Evolutionary conservation across 2,329 filamentous ascomycete species (phyloP).

Genomic region (Penicillium glabrum): DNA sequence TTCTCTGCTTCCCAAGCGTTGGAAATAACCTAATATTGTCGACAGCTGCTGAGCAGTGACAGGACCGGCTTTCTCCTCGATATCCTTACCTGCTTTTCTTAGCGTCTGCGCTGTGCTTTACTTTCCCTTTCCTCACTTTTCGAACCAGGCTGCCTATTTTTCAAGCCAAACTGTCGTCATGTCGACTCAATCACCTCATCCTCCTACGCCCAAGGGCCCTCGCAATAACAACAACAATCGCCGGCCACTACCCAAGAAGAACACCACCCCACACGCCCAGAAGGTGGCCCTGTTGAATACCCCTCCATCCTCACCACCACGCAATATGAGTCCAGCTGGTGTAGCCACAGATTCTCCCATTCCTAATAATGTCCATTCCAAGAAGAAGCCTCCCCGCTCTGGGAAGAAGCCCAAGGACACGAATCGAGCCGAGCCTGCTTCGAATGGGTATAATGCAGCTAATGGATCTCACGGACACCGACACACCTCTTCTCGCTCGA

Average conservation of each 20-base stretch:
- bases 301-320: constrained; percentile 39
- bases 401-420: constrained; percentile 36
- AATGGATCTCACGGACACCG: constrained; percentile 20
- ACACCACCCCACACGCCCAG: constrained; percentile 31
- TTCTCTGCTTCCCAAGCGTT: constrained; percentile 24
- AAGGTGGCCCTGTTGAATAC: constrained; percentile 31
- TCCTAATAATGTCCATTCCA: constrained; percentile 26
- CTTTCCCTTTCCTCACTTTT: constrained; percentile 23
- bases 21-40: constrained; percentile 27
- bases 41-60: constrained; percentile 36
- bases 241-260: constrained; percentile 38
- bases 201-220: constrained; percentile 40
- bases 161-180: constrained; percentile 48
- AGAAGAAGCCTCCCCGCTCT: constrained; percentile 38
- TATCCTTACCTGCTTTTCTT: constrained; percentile 23
- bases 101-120: constrained; percentile 16
- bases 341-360: constrained; percentile 29
- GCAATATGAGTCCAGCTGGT: constrained; percentile 32
- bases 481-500: constrained; percentile 35
- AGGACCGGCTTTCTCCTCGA: constrained; percentile 19
- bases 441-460: constrained; percentile 2
- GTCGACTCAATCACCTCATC: constrained; percentile 43
- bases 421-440: constrained; percentile 26
- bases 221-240: constrained; percentile 27
- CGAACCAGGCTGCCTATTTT: constrained; percentile 50